Percentiles rank a stretch among this genome's conserved stretches.
phyloP scores from a whole-genome alignment of 352 stramenopile species.

The Pythium oligandrum region DNA sequence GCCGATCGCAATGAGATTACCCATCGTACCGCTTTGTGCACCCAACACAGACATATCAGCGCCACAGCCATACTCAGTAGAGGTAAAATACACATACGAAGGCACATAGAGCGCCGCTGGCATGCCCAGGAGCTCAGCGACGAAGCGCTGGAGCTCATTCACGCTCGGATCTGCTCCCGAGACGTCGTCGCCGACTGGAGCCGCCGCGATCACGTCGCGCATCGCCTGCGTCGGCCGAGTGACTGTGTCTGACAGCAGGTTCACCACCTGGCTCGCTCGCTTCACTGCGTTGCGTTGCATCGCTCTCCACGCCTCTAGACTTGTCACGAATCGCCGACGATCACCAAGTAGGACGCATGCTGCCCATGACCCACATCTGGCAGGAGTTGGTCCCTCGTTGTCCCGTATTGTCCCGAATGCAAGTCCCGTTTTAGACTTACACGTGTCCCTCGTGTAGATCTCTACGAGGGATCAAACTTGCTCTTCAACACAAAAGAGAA shows the following conservation, averaged over 20 bases:
- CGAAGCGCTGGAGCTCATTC: conserved; percentile 87
- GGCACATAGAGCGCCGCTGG: conserved; percentile 94
- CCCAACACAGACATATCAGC: conserved; percentile 4
- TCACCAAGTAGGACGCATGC: no score
- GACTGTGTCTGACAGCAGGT: conserved; percentile 97
- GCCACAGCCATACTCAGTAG: background rate
- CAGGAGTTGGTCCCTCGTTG: no score
- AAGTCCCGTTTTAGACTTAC: no score
- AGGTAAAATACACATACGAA: conserved; percentile 47
- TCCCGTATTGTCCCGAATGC: no score
- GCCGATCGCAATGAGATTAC: conserved; percentile 94
- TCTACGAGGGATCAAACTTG: no score
- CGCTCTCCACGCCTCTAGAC: background rate
- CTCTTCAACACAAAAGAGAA: no score
- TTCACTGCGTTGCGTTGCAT: conserved; percentile 3
- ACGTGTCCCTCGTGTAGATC: no score
- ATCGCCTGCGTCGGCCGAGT: conserved; percentile 91
- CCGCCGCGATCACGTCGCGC: conserved; percentile 84
- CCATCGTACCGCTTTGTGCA: conserved; percentile 91
- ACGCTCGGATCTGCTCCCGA: conserved; percentile 92
- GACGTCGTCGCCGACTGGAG: conserved; percentile 76
- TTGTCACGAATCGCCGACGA: no score
- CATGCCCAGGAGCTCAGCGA: conserved; percentile 93
- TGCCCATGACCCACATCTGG: no score
- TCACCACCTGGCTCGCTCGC: conserved; percentile 40